phyloP scores from a whole-genome alignment of 2,329 filamentous ascomycete genomes.

The Podosphaera leucotricha region DNA sequence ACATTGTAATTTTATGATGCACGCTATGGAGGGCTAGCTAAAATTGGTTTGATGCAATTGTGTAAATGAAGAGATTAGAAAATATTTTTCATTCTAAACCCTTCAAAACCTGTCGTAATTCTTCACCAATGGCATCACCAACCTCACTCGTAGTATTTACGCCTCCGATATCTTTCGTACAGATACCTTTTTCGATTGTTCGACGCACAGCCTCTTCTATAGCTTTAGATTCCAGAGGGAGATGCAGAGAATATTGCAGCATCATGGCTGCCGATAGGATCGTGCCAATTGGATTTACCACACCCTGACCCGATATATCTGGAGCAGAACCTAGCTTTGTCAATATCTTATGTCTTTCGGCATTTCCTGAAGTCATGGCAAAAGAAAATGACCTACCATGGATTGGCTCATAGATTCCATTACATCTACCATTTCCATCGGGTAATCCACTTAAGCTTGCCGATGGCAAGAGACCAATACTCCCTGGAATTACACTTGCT shows the following conservation, averaged over 20 bases:
- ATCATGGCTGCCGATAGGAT: conserved; percentile 90
- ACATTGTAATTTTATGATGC: too few species aligned
- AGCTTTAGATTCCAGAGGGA: conserved; percentile 50
- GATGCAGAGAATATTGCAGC: conserved; percentile 73
- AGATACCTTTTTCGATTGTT: conserved; percentile 55
- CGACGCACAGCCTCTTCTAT: conserved; percentile 63
- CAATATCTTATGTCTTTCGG: not conserved
- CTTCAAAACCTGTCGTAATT: conserved; percentile 43
- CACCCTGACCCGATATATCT: conserved; percentile 75
- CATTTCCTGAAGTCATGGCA: not conserved
- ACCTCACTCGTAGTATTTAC: conserved; percentile 47
- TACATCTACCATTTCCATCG: conserved; percentile 62
- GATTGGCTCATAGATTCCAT: conserved; percentile 94
- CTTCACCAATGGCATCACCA: conserved; percentile 58
- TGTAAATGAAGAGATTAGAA: too few species aligned
- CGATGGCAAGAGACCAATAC: conserved; percentile 67
- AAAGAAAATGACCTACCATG: conserved; percentile 37
- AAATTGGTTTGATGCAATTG: too few species aligned
- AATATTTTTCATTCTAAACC: conserved; percentile 7
- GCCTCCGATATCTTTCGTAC: conserved; percentile 72
- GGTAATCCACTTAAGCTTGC: conserved; percentile 72
- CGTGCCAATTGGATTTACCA: conserved; percentile 80
- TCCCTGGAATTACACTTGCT: conserved; percentile 81
- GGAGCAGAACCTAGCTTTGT: conserved; percentile 44
- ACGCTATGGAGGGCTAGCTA: too few species aligned